Percentiles rank a stretch among this genome's conserved stretches.
phyloP scores from a whole-genome alignment of 2,329 filamentous ascomycete species.

The Allantophomopsis cytisporea region DNA sequence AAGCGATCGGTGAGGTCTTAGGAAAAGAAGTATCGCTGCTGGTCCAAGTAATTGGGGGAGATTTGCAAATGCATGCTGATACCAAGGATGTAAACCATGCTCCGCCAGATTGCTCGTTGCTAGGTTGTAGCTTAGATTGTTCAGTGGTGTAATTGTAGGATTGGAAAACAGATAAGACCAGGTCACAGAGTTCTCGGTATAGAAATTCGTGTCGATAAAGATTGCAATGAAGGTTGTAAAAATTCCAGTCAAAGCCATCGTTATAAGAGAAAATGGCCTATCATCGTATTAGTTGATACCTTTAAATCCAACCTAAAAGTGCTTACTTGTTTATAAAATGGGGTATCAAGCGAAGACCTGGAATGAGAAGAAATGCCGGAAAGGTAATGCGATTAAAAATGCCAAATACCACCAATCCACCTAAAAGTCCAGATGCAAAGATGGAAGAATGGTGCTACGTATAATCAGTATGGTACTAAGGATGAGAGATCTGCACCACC shows the following conservation, averaged over 20 bases:
- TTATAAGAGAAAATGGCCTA: slow-evolving; percentile 46
- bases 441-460: slow-evolving; percentile 58
- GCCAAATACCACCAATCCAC: slow-evolving; percentile 71
- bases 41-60: slow-evolving; percentile 61
- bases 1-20: slow-evolving; percentile 40
- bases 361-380: slow-evolving; percentile 80
- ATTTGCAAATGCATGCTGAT: slow-evolving; percentile 63
- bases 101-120: slow-evolving; percentile 54
- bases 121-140: slow-evolving; percentile 68
- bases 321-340: slow-evolving; percentile 71
- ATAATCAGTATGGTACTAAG: not conserved
- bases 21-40: slow-evolving; percentile 46
- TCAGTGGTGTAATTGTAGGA: slow-evolving; percentile 63
- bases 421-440: slow-evolving; percentile 64
- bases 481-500: slow-evolving; percentile 12
- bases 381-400: slow-evolving; percentile 97
- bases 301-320: not conserved
- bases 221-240: slow-evolving; percentile 62
- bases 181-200: slow-evolving; percentile 47
- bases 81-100: slow-evolving; percentile 67
- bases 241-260: slow-evolving; percentile 50
- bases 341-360: slow-evolving; percentile 69
- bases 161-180: slow-evolving; percentile 48
- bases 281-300: slow-evolving; percentile 6
- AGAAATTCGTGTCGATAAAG: slow-evolving; percentile 76